Base-by-base conservation (phyloP, 768 basidiomycete genomes). In the Russula sp. region DNA sequence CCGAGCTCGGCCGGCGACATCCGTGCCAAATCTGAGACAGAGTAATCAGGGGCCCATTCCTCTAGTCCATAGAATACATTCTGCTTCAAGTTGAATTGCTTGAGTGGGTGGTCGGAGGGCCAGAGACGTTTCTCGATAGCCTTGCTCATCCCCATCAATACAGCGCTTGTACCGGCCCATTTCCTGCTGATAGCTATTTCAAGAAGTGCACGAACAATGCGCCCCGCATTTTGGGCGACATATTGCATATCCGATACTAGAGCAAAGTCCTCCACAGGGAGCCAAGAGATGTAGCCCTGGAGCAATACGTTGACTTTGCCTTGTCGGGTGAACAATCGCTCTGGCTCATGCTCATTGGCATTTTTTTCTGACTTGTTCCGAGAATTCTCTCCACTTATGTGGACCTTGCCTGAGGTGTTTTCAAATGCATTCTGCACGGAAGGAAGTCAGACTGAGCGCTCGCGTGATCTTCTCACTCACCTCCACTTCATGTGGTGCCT, bases 271-370 rank as follows among this genome's bases (percentile, higher is more conserved):
- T 97, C 89, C 14, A 97, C 77, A n/a, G 77, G 76, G 47, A 83
- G 79, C 49, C 81, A 76, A 41, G 93, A 97, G 65, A 99, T 93
- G 72, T 83, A 90, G 1, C 84, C 88, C 74, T 99, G 97, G 22
- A 99, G 78, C 18, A 98, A 80, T 63, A 98, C 90, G 72, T 98
- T 98, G 74, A 95, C 93, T 75, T 99, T 99, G 51, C 83, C 92
- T 73, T 77, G 83, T 43, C 63, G 60, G 3, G 54, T 61, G 47
- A 63, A 59, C 39, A 63, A 29, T 7, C 18, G 5, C 34, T 61
- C 63, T 29, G 54, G 53, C 9, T 57, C 29, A 13, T 49, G 53
- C 9, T 52, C 29, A 13, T 49, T 14, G 34, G 47, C 8, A 14
- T 16, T 2, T 20, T 35, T 41, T 53, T 47, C 54, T 13, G 49